Percentiles rank a stretch among this genome's conserved stretches.
Evolutionary conservation across 495 filamentous ascomycete species (phyloP).

Genomic region (Penicillium lividum): DNA sequence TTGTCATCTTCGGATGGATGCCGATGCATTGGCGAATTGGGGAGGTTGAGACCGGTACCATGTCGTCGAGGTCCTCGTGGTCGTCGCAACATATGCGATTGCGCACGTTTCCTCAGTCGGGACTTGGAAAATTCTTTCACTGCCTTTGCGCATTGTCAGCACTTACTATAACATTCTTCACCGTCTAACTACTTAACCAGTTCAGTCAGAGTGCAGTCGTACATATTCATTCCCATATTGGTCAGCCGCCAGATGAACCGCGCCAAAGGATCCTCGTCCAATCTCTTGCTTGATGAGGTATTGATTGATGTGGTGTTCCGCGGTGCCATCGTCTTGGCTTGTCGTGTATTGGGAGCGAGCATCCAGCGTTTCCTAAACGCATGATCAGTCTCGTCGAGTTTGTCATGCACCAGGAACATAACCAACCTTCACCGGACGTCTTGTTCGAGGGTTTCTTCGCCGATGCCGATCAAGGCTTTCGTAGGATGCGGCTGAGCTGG

Average conservation of each 20-base stretch:
- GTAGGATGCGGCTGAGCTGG: conserved; percentile 52
- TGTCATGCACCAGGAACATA: conserved; percentile 13
- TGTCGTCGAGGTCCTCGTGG: conserved; percentile 56
- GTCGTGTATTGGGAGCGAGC: conserved; percentile 84
- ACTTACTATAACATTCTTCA: background rate
- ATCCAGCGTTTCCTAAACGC: conserved; percentile 80
- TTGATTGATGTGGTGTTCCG: conserved; percentile 86
- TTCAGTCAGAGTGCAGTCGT: conserved; percentile 35
- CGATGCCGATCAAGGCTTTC: conserved; percentile 77
- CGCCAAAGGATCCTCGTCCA: conserved; percentile 90
- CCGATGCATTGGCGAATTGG: conserved; percentile 55
- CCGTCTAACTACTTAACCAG: background rate
- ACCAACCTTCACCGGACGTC: conserved; percentile 69
- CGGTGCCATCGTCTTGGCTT: conserved; percentile 77
- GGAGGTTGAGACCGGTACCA: conserved; percentile 57
- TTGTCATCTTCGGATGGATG: conserved; percentile 47
- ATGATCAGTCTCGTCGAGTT: conserved; percentile 28
- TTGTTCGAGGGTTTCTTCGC: conserved; percentile 66
- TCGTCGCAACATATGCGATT: conserved; percentile 84
- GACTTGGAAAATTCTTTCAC: conserved; percentile 98
- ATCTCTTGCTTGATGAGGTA: conserved; percentile 96
- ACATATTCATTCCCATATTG: conserved; percentile 94
- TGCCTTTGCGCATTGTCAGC: conserved; percentile 55
- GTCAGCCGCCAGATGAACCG: conserved; percentile 88
- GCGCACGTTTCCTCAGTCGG: conserved; percentile 84